Base-by-base conservation (phyloP, 352 stramenopile species). In the Phytopythium cucurbitacearum region DNA sequence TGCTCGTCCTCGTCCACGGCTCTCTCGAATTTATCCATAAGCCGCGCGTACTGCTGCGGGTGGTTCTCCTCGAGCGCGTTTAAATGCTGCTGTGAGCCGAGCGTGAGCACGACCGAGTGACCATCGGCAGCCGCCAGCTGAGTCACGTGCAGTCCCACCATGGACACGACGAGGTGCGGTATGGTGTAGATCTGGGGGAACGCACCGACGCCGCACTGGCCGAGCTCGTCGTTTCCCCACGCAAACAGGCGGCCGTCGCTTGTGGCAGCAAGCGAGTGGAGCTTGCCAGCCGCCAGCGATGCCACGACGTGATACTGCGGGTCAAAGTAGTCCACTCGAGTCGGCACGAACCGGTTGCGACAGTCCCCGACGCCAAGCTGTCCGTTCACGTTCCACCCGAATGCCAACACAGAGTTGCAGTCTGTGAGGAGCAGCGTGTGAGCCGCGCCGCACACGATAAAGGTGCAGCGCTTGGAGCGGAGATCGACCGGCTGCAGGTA, bases 121-220 rank as follows among this genome's bases (percentile, higher is more conserved):
- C 46, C 50, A 9, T 80, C 65, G 7, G 75, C 78, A n/a, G 69
- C 70, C 5, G 59, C 59, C 7, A 87, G 15, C 45, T 91, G 80
- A 5, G 65, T 74, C 8, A 83, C 73, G 7, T 68, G 64, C 9
- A 87, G 62, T 5, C 80, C 80, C n/a, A 86, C 56, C 5, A 78
- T 57, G 12, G 80, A 88, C 3, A 54, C 51, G 4, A 89, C 80
- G 33, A 91, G 64, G 49, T 88, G 78, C 1, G 80, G 80, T n/a
- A 88, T 49, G 0, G 73, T 91, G 56, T 91, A 91, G 35, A 88
- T 71, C 54, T 91, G 78, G 21, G 80, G 76, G 55, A 78, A 88
- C n/a, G 69, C 62, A 2, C 66, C 71, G 36, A 91, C 47, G 41
- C 80, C 78, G 40, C 80, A 91, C 62, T 91, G 80, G 10, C 80